phyloP scores from a whole-genome alignment of 345 rosid genomes.

The Populus nigra region DNA sequence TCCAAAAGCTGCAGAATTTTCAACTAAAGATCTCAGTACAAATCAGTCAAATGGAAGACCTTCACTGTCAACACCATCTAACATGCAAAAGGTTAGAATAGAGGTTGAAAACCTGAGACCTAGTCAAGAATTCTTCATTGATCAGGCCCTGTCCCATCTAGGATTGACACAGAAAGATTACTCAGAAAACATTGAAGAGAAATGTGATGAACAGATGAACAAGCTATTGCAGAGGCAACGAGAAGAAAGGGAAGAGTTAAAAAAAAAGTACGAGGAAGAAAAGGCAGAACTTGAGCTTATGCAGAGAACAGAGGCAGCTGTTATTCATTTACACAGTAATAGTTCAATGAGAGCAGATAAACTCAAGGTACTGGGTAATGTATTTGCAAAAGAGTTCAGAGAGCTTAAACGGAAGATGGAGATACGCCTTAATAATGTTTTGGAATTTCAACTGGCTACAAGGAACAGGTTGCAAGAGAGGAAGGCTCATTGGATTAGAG shows the following conservation, averaged over 20 bases:
- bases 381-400: slow-evolving; percentile 40
- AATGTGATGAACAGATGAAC: slow-evolving; percentile 42
- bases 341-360: slow-evolving; percentile 35
- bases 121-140: slow-evolving; percentile 32
- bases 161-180: slow-evolving; percentile 46
- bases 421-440: slow-evolving; percentile 33
- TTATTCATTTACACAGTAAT: slow-evolving; percentile 42
- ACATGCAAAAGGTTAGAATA: slow-evolving; percentile 19
- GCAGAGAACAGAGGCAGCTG: slow-evolving; percentile 44
- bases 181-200: slow-evolving; percentile 46
- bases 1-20: slow-evolving; percentile 31
- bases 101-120: slow-evolving; percentile 25
- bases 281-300: slow-evolving; percentile 44
- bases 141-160: slow-evolving; percentile 27
- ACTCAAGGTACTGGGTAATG: slow-evolving; percentile 48
- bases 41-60: slow-evolving; percentile 29
- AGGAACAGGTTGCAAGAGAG: slow-evolving; percentile 43
- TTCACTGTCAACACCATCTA: slow-evolving; percentile 10
- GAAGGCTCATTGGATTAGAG: slow-evolving; percentile 42
- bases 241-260: slow-evolving; percentile 38
- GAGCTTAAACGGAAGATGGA: slow-evolving; percentile 38
- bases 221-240: slow-evolving; percentile 44
- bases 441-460: slow-evolving; percentile 40
- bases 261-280: slow-evolving; percentile 39
- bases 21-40: slow-evolving; percentile 14